These are phyloP conservation scores for Phytophthora constricta DNA, from an alignment of 352 stramenopile species.

Conservation along the genomic window DNA sequence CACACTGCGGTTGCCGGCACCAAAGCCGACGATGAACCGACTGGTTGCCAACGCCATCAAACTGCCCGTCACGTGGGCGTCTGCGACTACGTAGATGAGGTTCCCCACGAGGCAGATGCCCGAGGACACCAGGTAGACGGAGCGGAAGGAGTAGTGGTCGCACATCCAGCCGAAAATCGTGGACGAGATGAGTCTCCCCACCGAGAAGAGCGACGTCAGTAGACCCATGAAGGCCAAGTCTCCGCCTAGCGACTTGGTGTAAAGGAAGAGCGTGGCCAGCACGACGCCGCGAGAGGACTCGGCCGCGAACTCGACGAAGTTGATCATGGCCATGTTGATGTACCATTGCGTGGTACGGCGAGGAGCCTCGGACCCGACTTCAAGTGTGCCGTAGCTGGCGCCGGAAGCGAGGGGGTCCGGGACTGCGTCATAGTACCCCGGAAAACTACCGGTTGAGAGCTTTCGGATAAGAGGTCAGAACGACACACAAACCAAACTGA, in stretches of 20 bases:
- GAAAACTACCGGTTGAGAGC: too few relatives aligned
- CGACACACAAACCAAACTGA: background rate
- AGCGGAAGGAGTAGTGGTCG: constrained; percentile 79
- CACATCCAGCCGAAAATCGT: constrained; percentile 84
- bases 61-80: constrained; percentile 63
- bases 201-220: constrained; percentile 79
- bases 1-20: constrained; percentile 74
- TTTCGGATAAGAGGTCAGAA: too few relatives aligned
- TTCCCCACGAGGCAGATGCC: constrained; percentile 71
- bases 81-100: constrained; percentile 68
- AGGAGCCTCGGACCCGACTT: constrained; percentile 9
- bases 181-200: constrained; percentile 76
- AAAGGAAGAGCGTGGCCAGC: constrained; percentile 80
- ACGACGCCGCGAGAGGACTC: constrained; percentile 77
- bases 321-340: constrained; percentile 76
- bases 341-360: constrained; percentile 59
- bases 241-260: constrained; percentile 76
- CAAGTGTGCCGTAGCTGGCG: constrained; percentile 38
- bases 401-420: background rate
- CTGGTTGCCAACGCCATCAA: constrained; percentile 54
- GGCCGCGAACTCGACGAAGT: constrained; percentile 82
- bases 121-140: constrained; percentile 76
- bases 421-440: background rate
- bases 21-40: constrained; percentile 78
- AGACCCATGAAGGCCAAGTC: constrained; percentile 77